A percentile compares a stretch with the other conserved stretches of the same genome.
These are phyloP conservation scores for Penicillium canariense DNA, from an alignment of 495 filamentous ascomycete species.

Conservation along the genomic window DNA sequence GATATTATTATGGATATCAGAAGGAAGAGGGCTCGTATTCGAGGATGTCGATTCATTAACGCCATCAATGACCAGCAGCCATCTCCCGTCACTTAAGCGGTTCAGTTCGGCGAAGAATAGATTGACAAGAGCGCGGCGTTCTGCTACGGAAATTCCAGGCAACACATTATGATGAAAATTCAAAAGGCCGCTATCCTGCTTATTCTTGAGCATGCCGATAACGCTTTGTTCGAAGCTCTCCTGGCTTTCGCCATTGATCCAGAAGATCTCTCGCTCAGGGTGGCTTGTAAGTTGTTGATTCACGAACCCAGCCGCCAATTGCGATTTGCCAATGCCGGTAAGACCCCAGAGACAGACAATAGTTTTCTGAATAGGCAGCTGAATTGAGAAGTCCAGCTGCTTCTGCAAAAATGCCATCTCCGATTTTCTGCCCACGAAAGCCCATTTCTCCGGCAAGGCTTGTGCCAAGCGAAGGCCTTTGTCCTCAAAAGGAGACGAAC, in stretches of 20 bases:
- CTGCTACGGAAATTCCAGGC: not conserved
- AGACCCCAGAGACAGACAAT: not conserved
- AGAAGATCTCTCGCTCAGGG: not conserved
- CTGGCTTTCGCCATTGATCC: not conserved
- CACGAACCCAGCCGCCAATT: not conserved
- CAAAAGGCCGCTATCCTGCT: not conserved
- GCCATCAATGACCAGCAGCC: not conserved
- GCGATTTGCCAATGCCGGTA: not conserved
- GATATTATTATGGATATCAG: not conserved
- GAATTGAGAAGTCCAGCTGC: not conserved
- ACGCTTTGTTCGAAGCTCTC: not conserved
- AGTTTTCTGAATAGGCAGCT: not conserved
- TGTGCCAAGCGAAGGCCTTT: not conserved
- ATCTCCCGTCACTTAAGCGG: not conserved
- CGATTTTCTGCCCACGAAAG: not conserved
- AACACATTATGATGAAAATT: not conserved
- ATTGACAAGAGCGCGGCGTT: not conserved
- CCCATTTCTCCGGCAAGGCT: not conserved
- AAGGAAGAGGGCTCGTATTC: not conserved
- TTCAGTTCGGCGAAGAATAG: not conserved
- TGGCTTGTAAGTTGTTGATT: not conserved
- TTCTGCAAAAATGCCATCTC: not conserved
- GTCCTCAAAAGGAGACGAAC: not conserved
- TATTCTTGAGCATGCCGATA: not conserved
- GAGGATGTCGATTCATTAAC: not conserved